Base-by-base conservation (phyloP, 2,329 filamentous ascomycete genomes). In the Claviceps africana region DNA sequence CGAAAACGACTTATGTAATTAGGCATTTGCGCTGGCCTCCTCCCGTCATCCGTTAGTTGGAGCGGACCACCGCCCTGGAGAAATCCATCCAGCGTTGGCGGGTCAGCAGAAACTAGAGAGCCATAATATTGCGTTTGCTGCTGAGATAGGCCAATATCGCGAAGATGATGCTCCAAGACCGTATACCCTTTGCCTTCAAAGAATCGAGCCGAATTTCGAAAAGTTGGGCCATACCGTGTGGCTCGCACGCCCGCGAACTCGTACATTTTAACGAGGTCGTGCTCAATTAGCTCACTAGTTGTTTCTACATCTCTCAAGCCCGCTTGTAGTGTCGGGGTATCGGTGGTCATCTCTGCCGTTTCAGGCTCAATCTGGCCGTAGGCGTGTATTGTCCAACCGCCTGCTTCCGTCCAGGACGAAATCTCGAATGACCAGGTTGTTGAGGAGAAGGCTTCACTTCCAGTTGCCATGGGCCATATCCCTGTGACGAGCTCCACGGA, bases 1-100 rank as follows among this genome's bases (percentile, higher is more conserved):
- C 61, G 60, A 11, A 65, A 53, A 10, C 61, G 58, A 19, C 57
- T 58, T 37, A 65, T 54, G 50, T 64, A 62, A 45, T 60, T 65
- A 15, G 63, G 62, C 61, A 65, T 62, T 48, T 58, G 53, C 17
- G 61, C 61, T 4, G 57, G 57, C 43, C 53, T 53, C 44, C 55
- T 53, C 35, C 58, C 58, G 22, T 62, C 56, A 9, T 54, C 52
- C 15, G 48, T 54, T 17, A 56, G 45, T 33, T 57, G 57, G 4
- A 64, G 54, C 25, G 58, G 57, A 15, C 56, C 57, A 4, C 54
- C 45, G 7, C 59, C 62, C 25, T 54, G 61, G n/a, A 64, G 56
- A 19, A 62, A 59, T 10, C 54, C 53, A 46, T 64, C 63, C 21
- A 64, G 47, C 0, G 61, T 65, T 31, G 62, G 61, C 21, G 62